Evolutionary conservation across 1,284 basidiomycete genomes (phyloP).

Genomic region (Xerocomus cyaneibrunnescens): DNA sequence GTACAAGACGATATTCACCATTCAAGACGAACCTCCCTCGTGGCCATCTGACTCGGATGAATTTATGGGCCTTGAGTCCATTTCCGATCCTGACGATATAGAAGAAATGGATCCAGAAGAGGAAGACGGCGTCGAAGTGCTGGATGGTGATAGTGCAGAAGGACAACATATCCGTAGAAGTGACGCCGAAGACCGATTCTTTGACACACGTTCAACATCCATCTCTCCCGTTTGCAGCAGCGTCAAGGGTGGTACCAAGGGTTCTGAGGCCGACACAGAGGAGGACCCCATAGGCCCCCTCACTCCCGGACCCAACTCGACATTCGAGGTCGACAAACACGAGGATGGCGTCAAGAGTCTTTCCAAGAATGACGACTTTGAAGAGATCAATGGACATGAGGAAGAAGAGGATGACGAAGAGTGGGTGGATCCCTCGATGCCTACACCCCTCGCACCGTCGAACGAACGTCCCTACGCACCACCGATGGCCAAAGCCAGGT

Average conservation of each 20-base stretch:
- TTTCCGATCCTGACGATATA: constrained; percentile 73
- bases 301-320: constrained; percentile 55
- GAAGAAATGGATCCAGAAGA: constrained; percentile 52
- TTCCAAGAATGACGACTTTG: constrained; percentile 26
- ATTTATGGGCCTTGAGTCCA: constrained; percentile 75
- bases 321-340: constrained; percentile 42
- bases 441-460: constrained; percentile 37
- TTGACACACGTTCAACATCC: constrained; percentile 45
- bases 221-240: constrained; percentile 42
- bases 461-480: constrained; percentile 36
- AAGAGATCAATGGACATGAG: constrained; percentile 40
- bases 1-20: constrained; percentile 75
- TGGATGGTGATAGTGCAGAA: constrained; percentile 21
- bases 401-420: constrained; percentile 47
- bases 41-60: constrained; percentile 78
- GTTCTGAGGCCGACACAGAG: constrained; percentile 60
- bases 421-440: constrained; percentile 55
- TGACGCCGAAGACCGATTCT: constrained; percentile 45
- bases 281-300: constrained; percentile 66
- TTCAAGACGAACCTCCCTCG: constrained; percentile 82
- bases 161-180: constrained; percentile 14
- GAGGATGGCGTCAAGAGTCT: constrained; percentile 16
- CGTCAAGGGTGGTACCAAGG: constrained; percentile 38
- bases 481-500: constrained; percentile 32
- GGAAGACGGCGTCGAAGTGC: constrained; percentile 38